These are phyloP conservation scores for Tulasnella sp. DNA, from an alignment of 768 basidiomycete species.

Conservation along the genomic window DNA sequence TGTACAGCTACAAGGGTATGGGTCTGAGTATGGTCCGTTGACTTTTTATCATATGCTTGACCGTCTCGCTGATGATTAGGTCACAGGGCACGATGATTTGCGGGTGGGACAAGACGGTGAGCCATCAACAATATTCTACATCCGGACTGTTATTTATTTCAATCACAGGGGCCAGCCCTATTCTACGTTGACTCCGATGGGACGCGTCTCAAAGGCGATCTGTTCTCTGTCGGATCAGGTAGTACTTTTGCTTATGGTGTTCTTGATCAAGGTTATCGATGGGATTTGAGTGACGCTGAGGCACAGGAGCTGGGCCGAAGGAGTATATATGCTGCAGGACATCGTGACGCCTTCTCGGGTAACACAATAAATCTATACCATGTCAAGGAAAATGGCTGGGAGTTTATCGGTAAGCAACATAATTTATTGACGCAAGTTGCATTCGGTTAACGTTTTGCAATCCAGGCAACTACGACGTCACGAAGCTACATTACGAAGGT, in stretches of 20 bases:
- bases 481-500: conserved; percentile 82
- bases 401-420: conserved; percentile 67
- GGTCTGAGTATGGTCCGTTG: conserved; percentile 88
- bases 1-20: conserved; percentile 98
- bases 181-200: conserved; percentile 99
- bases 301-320: conserved; percentile 88
- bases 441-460: conserved; percentile 5
- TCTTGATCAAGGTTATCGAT: conserved; percentile 85
- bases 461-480: conserved; percentile 83
- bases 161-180: conserved; percentile 67
- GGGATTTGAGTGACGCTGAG: conserved; percentile 85
- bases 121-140: conserved; percentile 22
- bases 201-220: conserved; percentile 82
- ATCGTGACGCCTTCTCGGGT: conserved; percentile 91
- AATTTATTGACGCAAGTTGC: conserved; percentile 16
- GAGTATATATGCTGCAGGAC: conserved; percentile 93
- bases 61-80: neutral
- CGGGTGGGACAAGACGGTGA: conserved; percentile 96
- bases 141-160: neutral
- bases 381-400: conserved; percentile 89
- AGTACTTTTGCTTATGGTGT: conserved; percentile 99
- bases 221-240: conserved; percentile 98
- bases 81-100: conserved; percentile 96
- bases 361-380: conserved; percentile 95
- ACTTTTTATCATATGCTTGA: neutral